Conservation (phyloP, 2,329 filamentous ascomycete genomes). For the Thermothelomyces thermophilus region DNA sequence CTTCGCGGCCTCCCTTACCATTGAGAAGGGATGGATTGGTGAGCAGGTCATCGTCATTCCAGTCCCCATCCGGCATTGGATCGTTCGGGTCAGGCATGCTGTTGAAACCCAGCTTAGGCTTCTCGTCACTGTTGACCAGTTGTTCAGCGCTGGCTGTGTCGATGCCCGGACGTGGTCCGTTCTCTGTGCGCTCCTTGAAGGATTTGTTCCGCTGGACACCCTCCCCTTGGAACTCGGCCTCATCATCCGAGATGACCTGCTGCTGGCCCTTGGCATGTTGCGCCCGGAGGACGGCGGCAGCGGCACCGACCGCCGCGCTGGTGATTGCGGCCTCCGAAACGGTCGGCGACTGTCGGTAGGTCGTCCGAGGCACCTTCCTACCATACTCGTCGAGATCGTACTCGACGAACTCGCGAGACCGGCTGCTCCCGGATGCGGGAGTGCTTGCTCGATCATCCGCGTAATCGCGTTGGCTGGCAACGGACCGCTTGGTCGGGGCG, state of each 20-base stretch:
- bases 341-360: conserved; percentile 44
- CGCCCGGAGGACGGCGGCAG: conserved; percentile 45
- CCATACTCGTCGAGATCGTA: conserved; percentile 55
- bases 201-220: conserved; percentile 56
- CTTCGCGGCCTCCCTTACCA: conserved; percentile 52
- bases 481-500: conserved; percentile 35
- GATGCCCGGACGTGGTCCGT: conserved; percentile 45
- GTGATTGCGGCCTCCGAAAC: conserved; percentile 53
- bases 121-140: conserved; percentile 45
- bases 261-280: conserved; percentile 41
- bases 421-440: conserved; percentile 33
- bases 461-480: conserved; percentile 34
- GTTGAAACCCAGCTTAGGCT: conserved; percentile 57
- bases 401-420: conserved; percentile 43
- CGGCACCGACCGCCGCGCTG: conserved; percentile 47
- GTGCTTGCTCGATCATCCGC: conserved; percentile 37
- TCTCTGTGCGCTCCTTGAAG: conserved; percentile 58
- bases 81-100: conserved; percentile 62
- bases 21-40: conserved; percentile 83
- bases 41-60: conserved; percentile 58
- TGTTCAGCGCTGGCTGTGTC: conserved; percentile 53
- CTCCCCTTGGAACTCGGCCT: conserved; percentile 38
- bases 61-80: conserved; percentile 70
- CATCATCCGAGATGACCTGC: conserved; percentile 30
- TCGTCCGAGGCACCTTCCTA: conserved; percentile 44